Conservation (phyloP, 192 early-diverging fungal species). For the Dispira simplex region DNA sequence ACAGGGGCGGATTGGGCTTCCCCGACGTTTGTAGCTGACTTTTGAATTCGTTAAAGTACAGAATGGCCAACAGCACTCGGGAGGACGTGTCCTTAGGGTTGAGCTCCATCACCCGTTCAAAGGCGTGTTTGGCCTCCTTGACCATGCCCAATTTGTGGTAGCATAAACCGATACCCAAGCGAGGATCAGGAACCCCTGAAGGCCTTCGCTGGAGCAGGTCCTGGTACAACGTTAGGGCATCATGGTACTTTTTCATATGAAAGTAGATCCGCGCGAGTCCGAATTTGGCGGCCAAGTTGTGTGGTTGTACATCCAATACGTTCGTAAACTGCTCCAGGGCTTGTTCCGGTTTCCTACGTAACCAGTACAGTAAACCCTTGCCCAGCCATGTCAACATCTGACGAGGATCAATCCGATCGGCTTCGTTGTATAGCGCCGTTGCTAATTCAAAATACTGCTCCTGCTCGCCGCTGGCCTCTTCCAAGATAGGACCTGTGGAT, state of each 20-base stretch:
- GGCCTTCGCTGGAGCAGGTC: conserved; percentile 46
- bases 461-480: conserved; percentile 12
- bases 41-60: conserved; percentile 68
- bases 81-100: conserved; percentile 54
- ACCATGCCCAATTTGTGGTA: conserved; percentile 53
- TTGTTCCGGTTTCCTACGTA: conserved; percentile 16
- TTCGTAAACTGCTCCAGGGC: conserved; percentile 29
- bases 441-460: conserved; percentile 48
- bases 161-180: conserved; percentile 80
- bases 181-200: conserved; percentile 42
- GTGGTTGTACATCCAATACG: conserved; percentile 25
- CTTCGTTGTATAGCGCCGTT: conserved; percentile 56
- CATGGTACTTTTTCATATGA: conserved; percentile 38
- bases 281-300: conserved; percentile 33
- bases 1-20: not conserved
- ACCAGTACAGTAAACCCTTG: conserved; percentile 39
- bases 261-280: conserved; percentile 47
- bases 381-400: conserved; percentile 56
- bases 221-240: conserved; percentile 64
- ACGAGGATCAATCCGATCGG: conserved; percentile 50
- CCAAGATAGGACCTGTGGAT: conserved; percentile 13
- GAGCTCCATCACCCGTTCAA: conserved; percentile 49
- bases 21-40: not conserved
- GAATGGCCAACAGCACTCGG: conserved; percentile 49
- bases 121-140: conserved; percentile 49